Conservation (phyloP, 805 yeast genomes). For the Wickerhamiella azyma region DNA sequence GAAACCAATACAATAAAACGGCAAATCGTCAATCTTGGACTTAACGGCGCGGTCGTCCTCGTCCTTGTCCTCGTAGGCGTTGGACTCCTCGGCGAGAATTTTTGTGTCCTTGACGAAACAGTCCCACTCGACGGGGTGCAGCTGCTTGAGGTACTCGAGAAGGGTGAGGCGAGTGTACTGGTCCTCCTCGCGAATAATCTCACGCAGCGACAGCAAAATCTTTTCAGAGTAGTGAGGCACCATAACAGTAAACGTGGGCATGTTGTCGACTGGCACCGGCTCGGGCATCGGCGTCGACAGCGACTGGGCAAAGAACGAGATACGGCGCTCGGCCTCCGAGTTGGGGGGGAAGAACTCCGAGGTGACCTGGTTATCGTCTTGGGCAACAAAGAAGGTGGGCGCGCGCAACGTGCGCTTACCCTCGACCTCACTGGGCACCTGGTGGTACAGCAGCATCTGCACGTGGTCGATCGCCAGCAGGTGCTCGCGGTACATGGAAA, state of each 20-base stretch:
- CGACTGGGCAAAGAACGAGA: constrained; percentile 97
- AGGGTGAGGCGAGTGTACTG: constrained; percentile 90
- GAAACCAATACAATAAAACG: constrained; percentile 93
- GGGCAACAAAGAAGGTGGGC: constrained; percentile 96
- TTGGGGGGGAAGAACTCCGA: constrained; percentile 95
- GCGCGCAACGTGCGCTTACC: constrained; percentile 98
- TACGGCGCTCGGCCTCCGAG: constrained; percentile 99
- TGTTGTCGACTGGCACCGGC: constrained; percentile 97
- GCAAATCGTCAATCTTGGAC: constrained; percentile 78
- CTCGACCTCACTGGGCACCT: constrained; percentile 95
- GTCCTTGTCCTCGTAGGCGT: constrained; percentile 44
- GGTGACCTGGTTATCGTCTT: constrained; percentile 86
- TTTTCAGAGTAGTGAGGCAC: constrained; percentile 95
- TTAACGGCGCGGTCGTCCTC: constrained; percentile 59
- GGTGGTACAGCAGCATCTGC: constrained; percentile 92
- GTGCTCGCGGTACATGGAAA: constrained; percentile 99
- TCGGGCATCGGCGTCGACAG: constrained; percentile 97
- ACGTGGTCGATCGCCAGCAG: constrained; percentile 96
- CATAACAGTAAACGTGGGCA: constrained; percentile 97
- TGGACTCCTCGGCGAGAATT: constrained; percentile 87
- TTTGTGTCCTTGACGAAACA: constrained; percentile 94
- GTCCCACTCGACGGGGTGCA: constrained; percentile 96
- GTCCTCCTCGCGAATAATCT: constrained; percentile 93
- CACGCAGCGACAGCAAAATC: constrained; percentile 83
- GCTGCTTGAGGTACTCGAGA: constrained; percentile 84